A percentile compares a stretch with the other conserved stretches of the same genome.
Conservation (phyloP, 139 green algal species). For the Trebouxia sp. region DNA sequence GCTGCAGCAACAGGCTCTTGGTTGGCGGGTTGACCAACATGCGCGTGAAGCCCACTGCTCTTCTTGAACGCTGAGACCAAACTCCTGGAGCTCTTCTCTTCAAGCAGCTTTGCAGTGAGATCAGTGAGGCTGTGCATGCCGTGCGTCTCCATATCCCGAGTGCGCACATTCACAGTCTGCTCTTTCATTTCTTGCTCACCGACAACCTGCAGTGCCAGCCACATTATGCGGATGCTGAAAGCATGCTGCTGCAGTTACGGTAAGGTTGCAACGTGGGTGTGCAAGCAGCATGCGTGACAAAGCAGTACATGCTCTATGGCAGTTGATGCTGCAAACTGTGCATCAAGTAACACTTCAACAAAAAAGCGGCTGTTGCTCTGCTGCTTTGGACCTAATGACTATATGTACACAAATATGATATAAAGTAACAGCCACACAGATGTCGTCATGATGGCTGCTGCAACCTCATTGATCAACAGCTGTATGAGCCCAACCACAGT, state of each 20-base stretch:
- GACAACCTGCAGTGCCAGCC: slow-evolving; percentile 59
- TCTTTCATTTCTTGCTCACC: slow-evolving; percentile 76
- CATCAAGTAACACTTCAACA: no score
- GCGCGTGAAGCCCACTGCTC: neutral
- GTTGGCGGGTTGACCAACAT: neutral
- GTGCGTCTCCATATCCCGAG: slow-evolving; percentile 88
- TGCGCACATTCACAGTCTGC: slow-evolving; percentile 92
- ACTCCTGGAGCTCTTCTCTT: slow-evolving; percentile 37
- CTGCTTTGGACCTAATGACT: no score
- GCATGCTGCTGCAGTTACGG: no score
- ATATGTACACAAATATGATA: no score
- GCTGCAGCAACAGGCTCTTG: slow-evolving; percentile 14
- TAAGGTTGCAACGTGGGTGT: no score
- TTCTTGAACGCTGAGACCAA: slow-evolving; percentile 44
- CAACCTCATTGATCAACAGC: neutral
- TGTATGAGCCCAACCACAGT: neutral
- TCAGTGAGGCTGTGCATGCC: slow-evolving; percentile 46
- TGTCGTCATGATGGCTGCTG: no score
- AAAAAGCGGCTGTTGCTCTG: no score
- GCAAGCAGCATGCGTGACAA: neutral
- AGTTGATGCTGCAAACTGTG: neutral
- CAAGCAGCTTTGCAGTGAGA: slow-evolving; percentile 40
- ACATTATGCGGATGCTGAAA: no score
- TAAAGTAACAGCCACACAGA: no score
- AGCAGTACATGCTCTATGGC: neutral